Base-by-base conservation (phyloP, 1,139 yeast species). In the Debaryomyces singareniensis region DNA sequence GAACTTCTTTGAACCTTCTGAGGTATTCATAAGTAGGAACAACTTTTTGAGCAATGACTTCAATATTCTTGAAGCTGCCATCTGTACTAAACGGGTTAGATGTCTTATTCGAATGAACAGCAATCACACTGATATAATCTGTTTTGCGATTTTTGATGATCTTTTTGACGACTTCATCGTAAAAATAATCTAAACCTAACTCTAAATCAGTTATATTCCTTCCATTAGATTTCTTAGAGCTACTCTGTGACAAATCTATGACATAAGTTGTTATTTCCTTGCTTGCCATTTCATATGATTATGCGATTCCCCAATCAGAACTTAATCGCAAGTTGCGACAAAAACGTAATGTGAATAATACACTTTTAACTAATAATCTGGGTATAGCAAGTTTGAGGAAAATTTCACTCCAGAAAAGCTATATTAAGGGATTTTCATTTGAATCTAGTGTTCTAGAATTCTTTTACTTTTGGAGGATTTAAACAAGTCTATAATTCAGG, bases 261-360 rank as follows among this genome's bases (percentile, higher is more conserved):
- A 78, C 66, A 40, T 72, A 75, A 3, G 68, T 54, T 0, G 80
- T 72, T 24, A 68, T 54, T 58, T 69, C 71, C 38, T 67, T 67
- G 15, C 58, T 57, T 26, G 63, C 61, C 59, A 55, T 54, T 11
- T 15, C 24, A 20, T 18, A 7, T 7, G 21, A 18, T 18, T n/a
- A n/a, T n/a, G n/a, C n/a, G n/a, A n/a, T n/a, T n/a, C n/a, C n/a
- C n/a, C n/a, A n/a, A n/a, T n/a, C n/a, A n/a, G n/a, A n/a, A n/a
- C n/a, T n/a, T n/a, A n/a, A n/a, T n/a, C n/a, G n/a, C n/a, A n/a
- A n/a, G n/a, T n/a, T n/a, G n/a, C n/a, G n/a, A n/a, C n/a, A n/a
- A n/a, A n/a, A n/a, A n/a, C n/a, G n/a, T n/a, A n/a, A n/a, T n/a
- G n/a, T n/a, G n/a, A n/a, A n/a, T n/a, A n/a, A n/a, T n/a, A n/a